Conservation (phyloP, 2,329 filamentous ascomycete species). For the Lachnellula occidentalis region DNA sequence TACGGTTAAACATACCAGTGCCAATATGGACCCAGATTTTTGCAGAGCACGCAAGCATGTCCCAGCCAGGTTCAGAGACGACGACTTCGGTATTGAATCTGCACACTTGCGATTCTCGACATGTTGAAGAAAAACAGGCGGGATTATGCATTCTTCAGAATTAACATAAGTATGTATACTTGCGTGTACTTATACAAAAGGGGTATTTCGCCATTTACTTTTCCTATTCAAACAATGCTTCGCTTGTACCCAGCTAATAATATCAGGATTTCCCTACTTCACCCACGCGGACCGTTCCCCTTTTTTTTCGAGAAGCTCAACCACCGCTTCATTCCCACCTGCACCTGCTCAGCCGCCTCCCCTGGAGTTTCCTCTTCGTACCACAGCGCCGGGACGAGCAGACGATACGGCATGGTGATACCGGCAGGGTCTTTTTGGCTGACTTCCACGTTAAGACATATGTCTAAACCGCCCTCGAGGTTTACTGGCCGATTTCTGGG, state of each 20-base stretch:
- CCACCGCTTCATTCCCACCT: slow-evolving; percentile 16
- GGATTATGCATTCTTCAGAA: too few species aligned
- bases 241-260: too few species aligned
- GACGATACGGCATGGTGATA: slow-evolving; percentile 78
- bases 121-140: too few species aligned
- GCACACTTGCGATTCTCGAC: background rate
- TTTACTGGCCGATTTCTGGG: slow-evolving; percentile 58
- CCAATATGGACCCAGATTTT: too few species aligned
- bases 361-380: slow-evolving; percentile 34
- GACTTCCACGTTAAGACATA: slow-evolving; percentile 85
- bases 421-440: slow-evolving; percentile 80
- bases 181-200: too few species aligned
- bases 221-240: too few species aligned
- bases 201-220: too few species aligned
- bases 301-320: slow-evolving; percentile 11
- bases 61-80: too few species aligned
- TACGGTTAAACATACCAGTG: too few species aligned
- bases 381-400: slow-evolving; percentile 75
- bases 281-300: background rate
- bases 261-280: background rate
- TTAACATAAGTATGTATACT: too few species aligned
- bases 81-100: too few species aligned
- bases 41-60: too few species aligned
- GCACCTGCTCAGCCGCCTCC: slow-evolving; percentile 8
- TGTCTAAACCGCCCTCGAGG: slow-evolving; percentile 76